Conservation (phyloP, 495 filamentous ascomycete species). For the Penicillium odoratum region DNA sequence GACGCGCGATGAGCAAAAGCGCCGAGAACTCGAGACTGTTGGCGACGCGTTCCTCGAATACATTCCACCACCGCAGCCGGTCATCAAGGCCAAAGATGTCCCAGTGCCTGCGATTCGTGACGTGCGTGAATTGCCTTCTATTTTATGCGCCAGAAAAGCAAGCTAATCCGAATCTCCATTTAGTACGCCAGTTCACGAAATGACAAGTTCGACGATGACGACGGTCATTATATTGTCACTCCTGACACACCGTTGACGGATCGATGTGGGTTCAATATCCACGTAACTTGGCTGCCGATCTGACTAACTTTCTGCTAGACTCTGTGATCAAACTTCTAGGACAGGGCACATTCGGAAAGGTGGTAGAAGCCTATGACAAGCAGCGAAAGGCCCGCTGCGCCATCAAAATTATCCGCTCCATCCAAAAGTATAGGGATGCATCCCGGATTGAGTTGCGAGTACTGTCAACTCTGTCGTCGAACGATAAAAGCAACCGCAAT, state of each 20-base stretch:
- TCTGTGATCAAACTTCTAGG: constrained; percentile 84
- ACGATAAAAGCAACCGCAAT: constrained; percentile 90
- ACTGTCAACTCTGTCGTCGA: constrained; percentile 81
- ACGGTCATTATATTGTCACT: constrained; percentile 92
- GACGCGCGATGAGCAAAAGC: constrained; percentile 76
- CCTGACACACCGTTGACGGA: constrained; percentile 81
- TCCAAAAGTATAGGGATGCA: constrained; percentile 96
- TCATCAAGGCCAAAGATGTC: constrained; percentile 90
- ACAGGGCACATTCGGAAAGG: constrained; percentile 97
- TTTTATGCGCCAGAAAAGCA: neutral
- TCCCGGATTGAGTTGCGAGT: constrained; percentile 95
- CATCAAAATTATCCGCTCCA: constrained; percentile 96
- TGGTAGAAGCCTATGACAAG: constrained; percentile 87
- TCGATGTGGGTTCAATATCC: constrained; percentile 67
- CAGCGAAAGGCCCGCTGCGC: constrained; percentile 75
- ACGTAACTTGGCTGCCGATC: neutral
- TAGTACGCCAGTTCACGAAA: constrained; percentile 47
- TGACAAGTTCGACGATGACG: constrained; percentile 85
- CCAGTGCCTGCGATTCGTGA: constrained; percentile 77
- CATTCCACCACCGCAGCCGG: constrained; percentile 79
- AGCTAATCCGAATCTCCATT: constrained; percentile 16
- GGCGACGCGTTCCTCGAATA: constrained; percentile 76
- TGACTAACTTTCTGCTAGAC: constrained; percentile 54
- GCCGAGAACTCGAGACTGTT: constrained; percentile 64
- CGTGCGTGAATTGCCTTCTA: constrained; percentile 57